Percentiles rank a stretch among this genome's conserved stretches.
These are phyloP conservation scores for Arachis monticola DNA, from an alignment of 331 rosid genomes.

Conservation along the genomic window DNA sequence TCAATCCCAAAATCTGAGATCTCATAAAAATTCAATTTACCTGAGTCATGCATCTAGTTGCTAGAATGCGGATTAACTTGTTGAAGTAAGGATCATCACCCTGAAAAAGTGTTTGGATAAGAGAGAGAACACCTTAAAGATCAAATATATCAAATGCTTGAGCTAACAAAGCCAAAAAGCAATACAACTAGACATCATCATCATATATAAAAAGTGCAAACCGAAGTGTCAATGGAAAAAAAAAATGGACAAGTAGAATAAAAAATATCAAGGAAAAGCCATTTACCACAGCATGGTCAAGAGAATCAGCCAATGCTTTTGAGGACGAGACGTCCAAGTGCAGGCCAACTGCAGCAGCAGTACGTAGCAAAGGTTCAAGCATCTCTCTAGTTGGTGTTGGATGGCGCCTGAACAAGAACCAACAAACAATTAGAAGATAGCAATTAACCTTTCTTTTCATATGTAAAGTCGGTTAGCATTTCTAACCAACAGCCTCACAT, in stretches of 20 bases:
- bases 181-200: not conserved
- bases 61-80: constrained; percentile 87
- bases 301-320: constrained; percentile 96
- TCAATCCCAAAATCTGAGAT: constrained; percentile 26
- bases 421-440: constrained; percentile 32
- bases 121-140: constrained; percentile 23
- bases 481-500: constrained; percentile 9
- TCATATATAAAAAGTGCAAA: not conserved
- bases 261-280: constrained; percentile 2
- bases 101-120: constrained; percentile 47
- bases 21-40: constrained; percentile 53
- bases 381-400: constrained; percentile 89
- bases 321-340: constrained; percentile 89
- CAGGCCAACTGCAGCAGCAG: constrained; percentile 91
- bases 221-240: constrained; percentile 28
- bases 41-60: constrained; percentile 99
- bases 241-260: constrained; percentile 1
- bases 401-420: constrained; percentile 76
- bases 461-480: constrained; percentile 5
- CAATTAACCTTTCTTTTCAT: constrained; percentile 29
- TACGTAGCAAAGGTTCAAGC: constrained; percentile 92
- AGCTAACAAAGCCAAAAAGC: constrained; percentile 10
- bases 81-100: constrained; percentile 97
- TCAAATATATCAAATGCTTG: constrained; percentile 17
- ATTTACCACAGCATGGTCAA: constrained; percentile 91